Evolutionary conservation across 2,329 filamentous ascomycete species (phyloP).

Genomic region (Fusarium liriodendri): DNA sequence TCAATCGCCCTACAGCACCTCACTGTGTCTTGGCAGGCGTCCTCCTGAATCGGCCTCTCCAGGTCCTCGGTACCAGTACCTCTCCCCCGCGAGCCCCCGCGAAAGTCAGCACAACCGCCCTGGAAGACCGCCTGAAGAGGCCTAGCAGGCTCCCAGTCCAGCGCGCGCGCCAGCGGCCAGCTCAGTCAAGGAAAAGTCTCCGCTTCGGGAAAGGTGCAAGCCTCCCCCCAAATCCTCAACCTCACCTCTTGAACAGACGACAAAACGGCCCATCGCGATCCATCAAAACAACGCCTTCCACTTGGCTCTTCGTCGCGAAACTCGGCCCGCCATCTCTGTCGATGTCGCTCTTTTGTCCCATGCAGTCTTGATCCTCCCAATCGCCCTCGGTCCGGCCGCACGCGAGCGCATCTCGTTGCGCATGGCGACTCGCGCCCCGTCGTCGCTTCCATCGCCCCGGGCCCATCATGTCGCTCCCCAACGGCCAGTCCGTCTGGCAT

Average conservation of each 20-base stretch:
- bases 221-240: constrained; percentile 62
- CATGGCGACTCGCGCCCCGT: constrained; percentile 66
- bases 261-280: constrained; percentile 60
- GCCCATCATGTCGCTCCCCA: constrained; percentile 73
- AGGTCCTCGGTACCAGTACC: constrained; percentile 37
- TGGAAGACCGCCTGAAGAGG: neutral
- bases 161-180: constrained; percentile 36
- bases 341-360: constrained; percentile 62
- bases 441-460: constrained; percentile 61
- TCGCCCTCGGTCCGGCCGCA: constrained; percentile 60
- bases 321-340: constrained; percentile 59
- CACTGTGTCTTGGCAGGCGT: neutral
- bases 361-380: constrained; percentile 61
- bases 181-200: constrained; percentile 49
- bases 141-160: constrained; percentile 17
- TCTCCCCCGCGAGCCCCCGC: constrained; percentile 29
- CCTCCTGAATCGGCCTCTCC: constrained; percentile 23
- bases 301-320: constrained; percentile 55
- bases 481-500: constrained; percentile 74
- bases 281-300: constrained; percentile 63
- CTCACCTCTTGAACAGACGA: constrained; percentile 66
- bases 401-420: constrained; percentile 64
- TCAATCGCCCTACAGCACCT: neutral
- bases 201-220: constrained; percentile 55
- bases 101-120: constrained; percentile 14